phyloP scores from a whole-genome alignment of 805 yeast species.

The Candida ascalaphidarum region DNA sequence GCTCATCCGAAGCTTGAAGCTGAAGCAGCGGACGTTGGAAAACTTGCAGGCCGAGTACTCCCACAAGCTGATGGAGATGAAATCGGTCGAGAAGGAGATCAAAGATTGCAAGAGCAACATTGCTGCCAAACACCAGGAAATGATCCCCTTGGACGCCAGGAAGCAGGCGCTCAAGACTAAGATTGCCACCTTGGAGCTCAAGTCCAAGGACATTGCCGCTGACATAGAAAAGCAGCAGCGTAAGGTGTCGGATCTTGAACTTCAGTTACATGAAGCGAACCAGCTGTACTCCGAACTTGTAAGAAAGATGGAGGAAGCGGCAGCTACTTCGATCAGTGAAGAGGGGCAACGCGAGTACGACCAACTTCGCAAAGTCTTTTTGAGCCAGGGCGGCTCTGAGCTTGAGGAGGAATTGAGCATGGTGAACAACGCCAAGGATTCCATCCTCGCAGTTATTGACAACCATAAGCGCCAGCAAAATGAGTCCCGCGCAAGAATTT shows the following conservation, averaged over 20 bases:
- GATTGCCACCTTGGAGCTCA: conserved; percentile 35
- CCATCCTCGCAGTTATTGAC: conserved; percentile 19
- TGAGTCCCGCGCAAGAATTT: conserved; percentile 28
- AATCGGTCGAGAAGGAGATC: conserved; percentile 31
- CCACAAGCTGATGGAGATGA: conserved; percentile 33
- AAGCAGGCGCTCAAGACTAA: conserved; percentile 40
- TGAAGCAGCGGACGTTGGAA: conserved; percentile 13
- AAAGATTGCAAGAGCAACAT: conserved; percentile 26
- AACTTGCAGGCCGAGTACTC: conserved; percentile 34
- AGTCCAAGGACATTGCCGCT: conserved; percentile 38
- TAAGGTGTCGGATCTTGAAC: conserved; percentile 31
- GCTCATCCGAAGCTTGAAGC: too few relatives aligned
- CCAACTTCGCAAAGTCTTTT: conserved; percentile 43
- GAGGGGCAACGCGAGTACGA: conserved; percentile 54
- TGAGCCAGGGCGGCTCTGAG: conserved; percentile 49
- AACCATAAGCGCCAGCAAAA: conserved; percentile 22
- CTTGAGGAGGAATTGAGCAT: conserved; percentile 42
- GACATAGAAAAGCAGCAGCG: conserved; percentile 48
- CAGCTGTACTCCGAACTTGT: conserved; percentile 22
- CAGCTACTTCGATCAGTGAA: conserved; percentile 27
- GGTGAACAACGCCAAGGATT: conserved; percentile 35
- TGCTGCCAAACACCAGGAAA: conserved; percentile 36
- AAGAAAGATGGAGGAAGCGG: conserved; percentile 10
- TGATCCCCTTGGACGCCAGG: conserved; percentile 59
- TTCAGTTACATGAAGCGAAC: conserved; percentile 39